Conservation (phyloP, 176 grass and related monocot genomes). For the Eleusine indica region DNA sequence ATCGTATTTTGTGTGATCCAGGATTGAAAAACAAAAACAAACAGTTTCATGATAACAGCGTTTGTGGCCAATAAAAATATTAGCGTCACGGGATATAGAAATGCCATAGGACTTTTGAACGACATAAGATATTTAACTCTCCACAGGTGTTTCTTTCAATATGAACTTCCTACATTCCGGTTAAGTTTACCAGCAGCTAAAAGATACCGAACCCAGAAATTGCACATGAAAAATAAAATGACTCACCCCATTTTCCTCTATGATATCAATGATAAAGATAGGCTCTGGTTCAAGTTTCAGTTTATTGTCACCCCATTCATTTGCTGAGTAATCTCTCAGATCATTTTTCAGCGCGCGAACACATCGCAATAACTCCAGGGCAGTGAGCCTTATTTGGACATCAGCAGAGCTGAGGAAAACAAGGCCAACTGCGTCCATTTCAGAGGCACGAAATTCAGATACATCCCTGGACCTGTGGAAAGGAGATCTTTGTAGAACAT, state of each 20-base stretch:
- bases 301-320: slow-evolving; percentile 69
- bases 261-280: slow-evolving; percentile 96
- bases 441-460: slow-evolving; percentile 82
- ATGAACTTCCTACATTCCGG: slow-evolving; percentile 3
- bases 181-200: slow-evolving; percentile 11
- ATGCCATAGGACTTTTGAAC: slow-evolving; percentile 6
- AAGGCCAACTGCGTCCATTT: slow-evolving; percentile 98
- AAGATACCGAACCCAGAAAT: slow-evolving; percentile 22
- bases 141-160: neutral
- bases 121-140: slow-evolving; percentile 13
- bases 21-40: neutral
- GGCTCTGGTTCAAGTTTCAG: slow-evolving; percentile 87
- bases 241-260: slow-evolving; percentile 98
- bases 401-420: slow-evolving; percentile 93
- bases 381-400: slow-evolving; percentile 96
- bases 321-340: slow-evolving; percentile 72
- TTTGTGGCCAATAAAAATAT: neutral
- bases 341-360: slow-evolving; percentile 86
- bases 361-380: slow-evolving; percentile 86
- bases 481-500: slow-evolving; percentile 62
- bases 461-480: slow-evolving; percentile 64
- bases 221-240: slow-evolving; percentile 24
- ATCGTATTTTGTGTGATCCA: neutral
- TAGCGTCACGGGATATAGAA: neutral
- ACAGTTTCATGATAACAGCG: slow-evolving; percentile 25